Evolutionary conservation across 257 asterid species (phyloP).

Genomic region (Leptodermis oblonga): DNA sequence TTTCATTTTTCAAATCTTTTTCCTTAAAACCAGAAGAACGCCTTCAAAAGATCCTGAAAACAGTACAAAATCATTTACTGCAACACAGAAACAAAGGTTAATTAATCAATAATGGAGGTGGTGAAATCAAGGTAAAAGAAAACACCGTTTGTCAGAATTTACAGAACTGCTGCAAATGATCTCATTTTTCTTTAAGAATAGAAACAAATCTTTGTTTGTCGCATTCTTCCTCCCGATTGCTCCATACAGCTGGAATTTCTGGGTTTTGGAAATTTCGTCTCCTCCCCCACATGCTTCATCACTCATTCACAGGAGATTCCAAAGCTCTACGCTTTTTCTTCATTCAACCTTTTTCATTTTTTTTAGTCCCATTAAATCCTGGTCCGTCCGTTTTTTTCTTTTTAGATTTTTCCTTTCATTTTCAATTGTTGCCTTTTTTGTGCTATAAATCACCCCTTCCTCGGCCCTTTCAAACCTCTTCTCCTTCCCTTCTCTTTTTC

Average conservation of each 20-base stretch:
- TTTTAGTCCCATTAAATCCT: slow-evolving; percentile 4
- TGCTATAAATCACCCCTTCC: slow-evolving; percentile 50
- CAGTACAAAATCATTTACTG: not conserved
- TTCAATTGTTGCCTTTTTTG: slow-evolving; percentile 20
- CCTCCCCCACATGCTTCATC: slow-evolving; percentile 32
- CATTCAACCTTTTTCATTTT: not conserved
- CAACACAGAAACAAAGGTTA: not conserved
- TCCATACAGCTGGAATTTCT: slow-evolving; percentile 42
- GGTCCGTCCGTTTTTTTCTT: not conserved
- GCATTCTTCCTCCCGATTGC: not conserved
- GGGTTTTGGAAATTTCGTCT: slow-evolving; percentile 29
- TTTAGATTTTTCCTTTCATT: slow-evolving; percentile 9
- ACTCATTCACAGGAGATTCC: slow-evolving; percentile 30
- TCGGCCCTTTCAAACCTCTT: slow-evolving; percentile 38
- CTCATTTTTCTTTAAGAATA: not conserved
- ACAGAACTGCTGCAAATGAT: not conserved
- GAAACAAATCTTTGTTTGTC: not conserved
- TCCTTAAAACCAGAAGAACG: no score
- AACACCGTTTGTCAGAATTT: slow-evolving; percentile 12
- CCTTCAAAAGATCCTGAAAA: no score
- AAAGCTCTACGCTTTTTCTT: slow-evolving; percentile 25
- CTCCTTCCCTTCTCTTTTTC: slow-evolving; percentile 30
- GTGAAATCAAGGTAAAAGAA: slow-evolving; percentile 33
- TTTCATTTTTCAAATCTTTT: no score
- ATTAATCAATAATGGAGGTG: slow-evolving; percentile 8